These are phyloP conservation scores for Erythrophleum fordii DNA, from an alignment of 306 rosid genomes.

Conservation along the genomic window DNA sequence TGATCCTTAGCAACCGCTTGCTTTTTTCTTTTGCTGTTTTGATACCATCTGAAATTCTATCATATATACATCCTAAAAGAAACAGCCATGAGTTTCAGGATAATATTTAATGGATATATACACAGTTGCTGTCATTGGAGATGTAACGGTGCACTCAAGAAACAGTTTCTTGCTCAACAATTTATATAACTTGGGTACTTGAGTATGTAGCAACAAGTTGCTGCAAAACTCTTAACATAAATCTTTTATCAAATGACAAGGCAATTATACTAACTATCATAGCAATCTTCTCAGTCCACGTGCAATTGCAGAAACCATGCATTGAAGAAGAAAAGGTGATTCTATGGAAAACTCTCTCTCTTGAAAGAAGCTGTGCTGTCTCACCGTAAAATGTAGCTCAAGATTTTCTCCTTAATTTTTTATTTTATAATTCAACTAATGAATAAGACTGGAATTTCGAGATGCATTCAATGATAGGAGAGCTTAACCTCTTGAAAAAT, in stretches of 20 bases:
- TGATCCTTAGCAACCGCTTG: slow-evolving; percentile 31
- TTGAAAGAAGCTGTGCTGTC: too few species aligned
- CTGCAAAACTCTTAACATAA: background rate
- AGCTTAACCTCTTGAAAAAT: too few species aligned
- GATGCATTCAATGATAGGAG: too few species aligned
- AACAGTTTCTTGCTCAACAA: background rate
- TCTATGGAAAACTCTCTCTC: background rate
- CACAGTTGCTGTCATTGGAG: slow-evolving; percentile 10
- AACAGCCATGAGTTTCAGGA: background rate
- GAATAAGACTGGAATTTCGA: too few species aligned
- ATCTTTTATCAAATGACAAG: background rate
- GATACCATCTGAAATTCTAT: background rate
- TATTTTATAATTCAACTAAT: too few species aligned
- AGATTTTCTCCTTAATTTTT: too few species aligned
- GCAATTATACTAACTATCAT: background rate
- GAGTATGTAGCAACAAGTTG: background rate
- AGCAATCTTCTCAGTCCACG: too few species aligned
- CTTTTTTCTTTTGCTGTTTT: slow-evolving; percentile 27
- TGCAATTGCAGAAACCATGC: too few species aligned
- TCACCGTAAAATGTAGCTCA: too few species aligned
- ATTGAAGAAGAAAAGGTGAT: background rate
- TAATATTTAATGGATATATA: background rate
- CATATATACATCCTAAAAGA: background rate
- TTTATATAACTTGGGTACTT: background rate
- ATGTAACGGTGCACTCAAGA: background rate